Evolutionary conservation across 2,329 filamentous ascomycete genomes (phyloP), one percentile per base, ranked within the genome.

Genomic region (Aspergillus sergii): DNA sequence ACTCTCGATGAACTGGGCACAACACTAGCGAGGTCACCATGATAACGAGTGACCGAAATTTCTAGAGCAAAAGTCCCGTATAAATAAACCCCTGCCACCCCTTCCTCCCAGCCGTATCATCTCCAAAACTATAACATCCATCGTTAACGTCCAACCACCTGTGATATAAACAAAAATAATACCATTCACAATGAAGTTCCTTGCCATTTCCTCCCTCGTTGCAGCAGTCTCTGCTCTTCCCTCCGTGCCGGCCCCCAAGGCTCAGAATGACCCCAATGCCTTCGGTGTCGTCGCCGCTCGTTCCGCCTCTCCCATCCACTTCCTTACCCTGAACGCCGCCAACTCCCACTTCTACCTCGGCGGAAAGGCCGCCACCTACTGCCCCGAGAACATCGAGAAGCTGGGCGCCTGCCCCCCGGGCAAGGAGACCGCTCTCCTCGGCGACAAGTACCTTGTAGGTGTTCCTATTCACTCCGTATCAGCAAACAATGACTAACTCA

Each of bases 331-430:
- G 62, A 80, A 80, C 46, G 84, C 84, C 43, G 73, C 74, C 21
- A 78, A 78, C 26, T 68, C 71, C 32, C 75, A 77, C 58, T 85
- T 87, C 77, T 85, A 75, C 68, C 74, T 86, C 57, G 84, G 83
- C 28, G 79, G 79, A 19, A 63, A 73, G 6, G 74, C 83, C 11
- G 69, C 76, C 7, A 78, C 79, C 36, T 86, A 83, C 73, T 87
- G 84, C 71, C 84, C 84, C 1, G 64, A 68, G 3, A 57, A 71
- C 5, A 72, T 80, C 1, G 73, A 48, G 45, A 48, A 26, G 45
- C 45, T 48, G 45, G 45, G 73, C 34, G 59, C 48, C 45, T 84
- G 82, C 71, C 79, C 80, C 43, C 64, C 76, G 0, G 83, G 81
- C 30, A 83, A 81, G 62, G 68, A 71, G n/a, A 85, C 84, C 4